These are phyloP conservation scores for Hygrophila difformis DNA, from an alignment of 257 asterid genomes.

Conservation along the genomic window DNA sequence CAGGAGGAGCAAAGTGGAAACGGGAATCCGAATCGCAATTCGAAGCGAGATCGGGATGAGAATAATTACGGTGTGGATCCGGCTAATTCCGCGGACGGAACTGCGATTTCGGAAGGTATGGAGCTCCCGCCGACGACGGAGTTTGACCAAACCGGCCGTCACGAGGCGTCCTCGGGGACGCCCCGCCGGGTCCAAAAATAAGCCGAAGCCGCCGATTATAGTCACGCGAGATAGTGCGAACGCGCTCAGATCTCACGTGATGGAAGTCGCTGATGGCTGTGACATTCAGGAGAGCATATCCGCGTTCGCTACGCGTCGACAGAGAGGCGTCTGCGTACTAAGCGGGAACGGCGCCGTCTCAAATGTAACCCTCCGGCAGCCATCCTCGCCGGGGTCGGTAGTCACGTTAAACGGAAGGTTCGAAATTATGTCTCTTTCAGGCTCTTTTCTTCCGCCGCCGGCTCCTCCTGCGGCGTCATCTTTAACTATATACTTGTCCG, in stretches of 20 bases:
- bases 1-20: conserved; percentile 53
- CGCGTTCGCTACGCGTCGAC: conserved; percentile 66
- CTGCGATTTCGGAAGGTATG: conserved; percentile 20
- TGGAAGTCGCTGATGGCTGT: conserved; percentile 70
- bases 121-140: conserved; percentile 14
- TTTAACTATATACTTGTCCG: conserved; percentile 68
- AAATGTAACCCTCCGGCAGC: conserved; percentile 73
- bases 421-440: conserved; percentile 80
- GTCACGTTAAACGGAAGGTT: conserved; percentile 70
- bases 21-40: conserved; percentile 20
- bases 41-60: conserved; percentile 48
- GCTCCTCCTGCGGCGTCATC: conserved; percentile 87
- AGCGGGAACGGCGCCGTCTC: conserved; percentile 80
- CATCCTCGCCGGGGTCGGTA: conserved; percentile 71
- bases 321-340: conserved; percentile 76
- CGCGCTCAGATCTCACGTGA: conserved; percentile 78
- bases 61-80: too few species aligned
- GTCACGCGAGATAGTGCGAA: conserved; percentile 90
- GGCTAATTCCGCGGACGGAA: conserved; percentile 4
- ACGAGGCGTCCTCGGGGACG: conserved; percentile 73
- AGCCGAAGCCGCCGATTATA: conserved; percentile 87
- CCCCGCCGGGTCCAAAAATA: conserved; percentile 83
- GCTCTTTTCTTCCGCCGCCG: conserved; percentile 83
- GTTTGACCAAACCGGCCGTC: conserved; percentile 25
- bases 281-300: conserved; percentile 77